Conservation (phyloP, 2,329 filamentous ascomycete species). For the Trichoderma atrobrunneum region DNA sequence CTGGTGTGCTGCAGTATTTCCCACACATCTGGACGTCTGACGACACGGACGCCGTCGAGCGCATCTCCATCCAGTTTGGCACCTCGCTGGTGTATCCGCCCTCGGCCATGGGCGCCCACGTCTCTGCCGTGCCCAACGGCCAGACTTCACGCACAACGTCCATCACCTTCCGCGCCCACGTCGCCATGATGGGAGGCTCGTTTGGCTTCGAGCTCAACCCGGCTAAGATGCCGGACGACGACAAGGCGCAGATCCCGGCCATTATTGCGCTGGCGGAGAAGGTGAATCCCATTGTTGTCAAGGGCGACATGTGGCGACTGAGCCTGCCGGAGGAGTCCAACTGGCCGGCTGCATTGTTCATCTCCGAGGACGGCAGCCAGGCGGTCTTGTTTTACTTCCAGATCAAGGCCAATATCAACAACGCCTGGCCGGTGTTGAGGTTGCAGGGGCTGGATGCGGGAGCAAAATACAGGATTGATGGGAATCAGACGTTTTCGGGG, state of each 20-base stretch:
- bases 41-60: conserved; percentile 60
- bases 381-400: conserved; percentile 62
- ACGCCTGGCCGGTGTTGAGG: conserved; percentile 49
- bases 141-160: conserved; percentile 54
- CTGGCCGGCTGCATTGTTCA: conserved; percentile 60
- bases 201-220: conserved; percentile 65
- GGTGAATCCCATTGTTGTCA: conserved; percentile 58
- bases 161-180: conserved; percentile 60
- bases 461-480: conserved; percentile 53
- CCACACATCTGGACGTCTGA: conserved; percentile 65
- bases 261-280: conserved; percentile 54
- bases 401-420: conserved; percentile 50
- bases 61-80: conserved; percentile 61
- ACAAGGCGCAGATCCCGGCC: conserved; percentile 51
- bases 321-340: conserved; percentile 57
- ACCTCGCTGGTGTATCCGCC: conserved; percentile 62
- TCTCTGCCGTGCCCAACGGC: conserved; percentile 59
- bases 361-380: conserved; percentile 48
- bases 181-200: conserved; percentile 66
- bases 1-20: conserved; percentile 62
- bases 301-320: conserved; percentile 59
- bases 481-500: conserved; percentile 52
- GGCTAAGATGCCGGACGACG: conserved; percentile 46
- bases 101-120: conserved; percentile 63
- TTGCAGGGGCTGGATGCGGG: conserved; percentile 55